phyloP scores from a whole-genome alignment of 371 early-diverging fungal species.

The Caulochytrium protostelioides region DNA sequence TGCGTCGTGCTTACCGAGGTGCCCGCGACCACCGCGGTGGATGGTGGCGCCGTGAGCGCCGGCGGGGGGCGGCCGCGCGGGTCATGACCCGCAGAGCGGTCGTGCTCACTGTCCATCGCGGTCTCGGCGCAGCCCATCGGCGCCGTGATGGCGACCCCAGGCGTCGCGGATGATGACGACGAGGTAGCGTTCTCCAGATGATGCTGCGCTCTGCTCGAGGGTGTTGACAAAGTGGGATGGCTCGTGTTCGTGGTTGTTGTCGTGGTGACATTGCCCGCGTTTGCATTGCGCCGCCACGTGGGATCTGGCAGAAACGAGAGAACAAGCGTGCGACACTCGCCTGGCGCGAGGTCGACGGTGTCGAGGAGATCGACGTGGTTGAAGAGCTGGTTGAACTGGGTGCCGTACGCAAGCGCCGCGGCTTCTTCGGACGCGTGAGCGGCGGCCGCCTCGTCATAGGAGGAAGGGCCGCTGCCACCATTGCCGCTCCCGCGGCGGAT shows the following conservation, averaged over 20 bases:
- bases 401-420: slow-evolving; percentile 15
- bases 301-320: slow-evolving; percentile 49
- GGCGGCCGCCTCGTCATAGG: slow-evolving; percentile 29
- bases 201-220: no score
- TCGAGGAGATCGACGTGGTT: slow-evolving; percentile 69
- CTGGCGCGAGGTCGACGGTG: slow-evolving; percentile 40
- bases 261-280: background rate
- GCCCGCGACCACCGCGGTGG: no score
- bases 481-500: slow-evolving; percentile 1
- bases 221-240: no score
- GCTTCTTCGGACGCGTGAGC: slow-evolving; percentile 16
- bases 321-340: slow-evolving; percentile 38
- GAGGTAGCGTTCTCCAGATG: no score
- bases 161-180: no score
- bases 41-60: no score
- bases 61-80: no score
- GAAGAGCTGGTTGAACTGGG: slow-evolving; percentile 67
- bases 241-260: slow-evolving; percentile 5
- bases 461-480: slow-evolving; percentile 2
- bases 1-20: no score
- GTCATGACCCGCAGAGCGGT: no score
- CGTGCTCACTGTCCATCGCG: no score
- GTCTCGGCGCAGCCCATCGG: no score
- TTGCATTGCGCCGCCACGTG: background rate
- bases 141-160: no score